Evolutionary conservation across 768 basidiomycete genomes (phyloP).

Genomic region (Russula vinacea): DNA sequence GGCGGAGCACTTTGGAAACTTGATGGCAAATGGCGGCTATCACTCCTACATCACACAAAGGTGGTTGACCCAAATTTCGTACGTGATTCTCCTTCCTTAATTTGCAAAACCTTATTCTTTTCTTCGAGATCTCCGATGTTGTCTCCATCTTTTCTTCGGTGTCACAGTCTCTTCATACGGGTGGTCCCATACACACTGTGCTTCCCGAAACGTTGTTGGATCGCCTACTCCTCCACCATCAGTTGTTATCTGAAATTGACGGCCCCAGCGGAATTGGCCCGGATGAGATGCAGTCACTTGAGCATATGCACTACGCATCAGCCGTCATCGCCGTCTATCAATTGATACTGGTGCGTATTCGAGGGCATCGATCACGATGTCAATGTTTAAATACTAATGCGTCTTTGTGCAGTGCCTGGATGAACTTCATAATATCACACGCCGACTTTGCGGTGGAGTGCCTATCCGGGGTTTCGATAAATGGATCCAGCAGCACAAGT

Average conservation of each 20-base stretch:
- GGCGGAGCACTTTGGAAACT: conserved; percentile 45
- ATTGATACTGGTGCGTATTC: conserved; percentile 19
- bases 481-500: conserved; percentile 19
- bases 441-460: conserved; percentile 24
- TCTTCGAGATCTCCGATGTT: conserved; percentile 42
- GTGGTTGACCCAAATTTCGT: conserved; percentile 57
- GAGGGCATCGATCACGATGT: neutral
- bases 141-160: conserved; percentile 38
- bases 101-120: conserved; percentile 5
- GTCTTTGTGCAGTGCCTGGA: conserved; percentile 21
- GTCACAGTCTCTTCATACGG: conserved; percentile 27
- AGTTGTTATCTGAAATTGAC: conserved; percentile 2
- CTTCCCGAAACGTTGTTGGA: conserved; percentile 28
- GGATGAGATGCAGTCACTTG: conserved; percentile 19
- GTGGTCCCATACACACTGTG: conserved; percentile 27
- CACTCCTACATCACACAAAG: conserved; percentile 44
- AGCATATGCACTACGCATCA: conserved; percentile 26
- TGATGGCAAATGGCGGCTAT: conserved; percentile 41
- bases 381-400: neutral
- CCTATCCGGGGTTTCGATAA: conserved; percentile 24
- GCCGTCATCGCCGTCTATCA: conserved; percentile 23
- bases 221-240: conserved; percentile 22
- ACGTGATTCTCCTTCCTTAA: conserved; percentile 18
- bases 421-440: conserved; percentile 20
- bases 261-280: conserved; percentile 10